Evolutionary conservation across 495 filamentous ascomycete genomes (phyloP).

Genomic region (Penicillium canariense): DNA sequence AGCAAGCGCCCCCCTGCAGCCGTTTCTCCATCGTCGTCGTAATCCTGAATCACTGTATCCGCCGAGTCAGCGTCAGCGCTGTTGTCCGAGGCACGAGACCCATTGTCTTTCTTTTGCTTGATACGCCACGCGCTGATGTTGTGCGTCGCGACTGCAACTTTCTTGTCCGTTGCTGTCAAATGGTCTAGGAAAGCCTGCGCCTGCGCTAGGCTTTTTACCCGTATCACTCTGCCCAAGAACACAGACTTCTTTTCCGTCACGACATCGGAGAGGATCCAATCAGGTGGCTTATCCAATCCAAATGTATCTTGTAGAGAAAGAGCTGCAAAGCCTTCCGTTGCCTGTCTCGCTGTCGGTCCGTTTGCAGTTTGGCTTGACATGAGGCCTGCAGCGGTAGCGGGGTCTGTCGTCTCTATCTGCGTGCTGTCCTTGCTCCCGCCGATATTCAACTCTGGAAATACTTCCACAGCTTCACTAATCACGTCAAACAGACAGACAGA

Average conservation of each 20-base stretch:
- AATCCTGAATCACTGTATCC: constrained; percentile 74
- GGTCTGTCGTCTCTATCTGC: not conserved
- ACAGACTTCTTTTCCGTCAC: constrained; percentile 81
- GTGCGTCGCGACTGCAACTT: constrained; percentile 80
- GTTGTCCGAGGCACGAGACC: not conserved
- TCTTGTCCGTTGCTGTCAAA: constrained; percentile 75
- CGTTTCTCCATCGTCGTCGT: constrained; percentile 94
- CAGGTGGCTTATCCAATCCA: constrained; percentile 43
- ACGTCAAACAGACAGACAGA: constrained; percentile 86
- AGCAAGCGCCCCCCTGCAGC: constrained; percentile 83
- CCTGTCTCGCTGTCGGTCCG: constrained; percentile 8
- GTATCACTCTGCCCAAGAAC: constrained; percentile 74
- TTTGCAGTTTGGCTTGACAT: constrained; percentile 18
- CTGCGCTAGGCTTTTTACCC: constrained; percentile 63
- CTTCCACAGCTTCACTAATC: constrained; percentile 56
- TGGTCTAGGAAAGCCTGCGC: constrained; percentile 68
- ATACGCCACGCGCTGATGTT: constrained; percentile 79
- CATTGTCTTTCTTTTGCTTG: constrained; percentile 37
- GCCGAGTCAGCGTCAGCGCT: constrained; percentile 31
- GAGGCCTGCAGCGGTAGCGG: constrained; percentile 4
- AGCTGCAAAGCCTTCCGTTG: constrained; percentile 22
- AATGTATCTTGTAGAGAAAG: constrained; percentile 35
- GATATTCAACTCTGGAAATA: constrained; percentile 48
- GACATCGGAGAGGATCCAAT: constrained; percentile 70
- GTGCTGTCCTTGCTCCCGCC: constrained; percentile 25